Base-by-base conservation (phyloP, 108 stramenopile genomes). In the Hondaea fermentalgiana region DNA sequence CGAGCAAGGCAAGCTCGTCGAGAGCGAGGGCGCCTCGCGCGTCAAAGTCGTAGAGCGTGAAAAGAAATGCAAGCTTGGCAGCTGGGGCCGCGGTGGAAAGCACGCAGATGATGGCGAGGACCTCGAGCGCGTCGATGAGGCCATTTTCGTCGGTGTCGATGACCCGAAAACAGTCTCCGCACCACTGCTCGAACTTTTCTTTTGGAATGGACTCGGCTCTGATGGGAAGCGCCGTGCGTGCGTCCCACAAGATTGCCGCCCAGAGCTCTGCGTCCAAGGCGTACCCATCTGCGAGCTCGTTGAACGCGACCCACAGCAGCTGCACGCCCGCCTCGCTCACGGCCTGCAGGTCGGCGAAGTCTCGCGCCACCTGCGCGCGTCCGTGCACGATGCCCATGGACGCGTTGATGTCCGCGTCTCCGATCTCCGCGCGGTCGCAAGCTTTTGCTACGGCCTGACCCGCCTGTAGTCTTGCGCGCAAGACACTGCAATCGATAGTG, bases 161-260 rank as follows among this genome's bases (percentile, higher is more conserved):
- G 51, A 47, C 45, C 23, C 49, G 14, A 23, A 83, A 83, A 23
- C 49, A 47, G 51, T 47, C 76, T 6, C n/a, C 16, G 76, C 76
- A 83, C 49, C 45, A 53, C 51, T 47, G 76, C 76, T 83, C 76
- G 3, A 83, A 53, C 49, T 83, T 53, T 17, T 83, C 76, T 35
- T 47, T 47, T 12, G 51, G 51, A 12, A 83, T 35, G 25, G 8
- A 14, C n/a, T 53, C 51, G 17, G 28, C 49, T 6, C 4, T 23
- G n/a, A 83, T 83, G 19, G 45, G 45, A 6, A 53, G 25, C 45
- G n/a, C 51, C 19, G 23, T 12, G 43, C 64, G 64, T 17, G 64
- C 64, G 64, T 83, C 76, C 76, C 76, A 83, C n/a, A 47, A 53
- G 6, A 83, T 83, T 6, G 76, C 76, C 23, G 76, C 51, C 76